Base-by-base conservation (phyloP, 2,329 filamentous ascomycete genomes). In the Geosmithia putterillii region DNA sequence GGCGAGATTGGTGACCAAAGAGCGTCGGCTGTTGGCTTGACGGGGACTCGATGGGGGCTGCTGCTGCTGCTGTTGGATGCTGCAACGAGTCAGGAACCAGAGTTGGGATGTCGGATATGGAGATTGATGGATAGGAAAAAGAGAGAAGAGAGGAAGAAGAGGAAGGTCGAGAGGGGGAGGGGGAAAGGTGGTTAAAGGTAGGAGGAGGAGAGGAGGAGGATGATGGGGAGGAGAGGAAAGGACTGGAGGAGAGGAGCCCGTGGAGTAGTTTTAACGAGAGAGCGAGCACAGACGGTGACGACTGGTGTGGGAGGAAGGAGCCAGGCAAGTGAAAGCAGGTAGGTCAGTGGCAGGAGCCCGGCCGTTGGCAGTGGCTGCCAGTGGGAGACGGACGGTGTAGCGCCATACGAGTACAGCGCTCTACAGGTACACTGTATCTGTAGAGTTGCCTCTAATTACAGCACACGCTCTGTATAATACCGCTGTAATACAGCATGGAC, bases 151-250 rank as follows among this genome's bases (percentile, higher is more conserved):
- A 46, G 48, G 52, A 46, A 50, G 58, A 48, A 55, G 53, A 52
- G 49, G 57, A 56, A 51, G 58, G 59, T 55, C 57, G 65, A 65
- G 60, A 53, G 55, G 56, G 54, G 54, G 57, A 57, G 54, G 57
- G 57, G 57, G 57, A 58, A 52, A 57, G 60, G 59, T 61, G 60
- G 58, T 57, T 53, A 56, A 55, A 55, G 57, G 64, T 63, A 71
- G 65, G 66, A 57, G 50, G 54, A 60, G 57, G 58, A 54, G n/a
- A n/a, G 57, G 69, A 66, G 66, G 69, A 72, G 64, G 63, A 71
- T 65, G 66, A 70, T 64, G 61, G 62, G 67, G 63, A 61, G 66
- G 64, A 66, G 60, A 65, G 65, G 68, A 68, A 70, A 69, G 69
- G 71, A 73, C 67, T 70, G 69, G 70, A 66, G 66, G 64, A 70